A percentile compares a stretch with the other conserved stretches of the same genome.
Conservation (phyloP, 1,139 yeast species). For the Pichia sp. region DNA sequence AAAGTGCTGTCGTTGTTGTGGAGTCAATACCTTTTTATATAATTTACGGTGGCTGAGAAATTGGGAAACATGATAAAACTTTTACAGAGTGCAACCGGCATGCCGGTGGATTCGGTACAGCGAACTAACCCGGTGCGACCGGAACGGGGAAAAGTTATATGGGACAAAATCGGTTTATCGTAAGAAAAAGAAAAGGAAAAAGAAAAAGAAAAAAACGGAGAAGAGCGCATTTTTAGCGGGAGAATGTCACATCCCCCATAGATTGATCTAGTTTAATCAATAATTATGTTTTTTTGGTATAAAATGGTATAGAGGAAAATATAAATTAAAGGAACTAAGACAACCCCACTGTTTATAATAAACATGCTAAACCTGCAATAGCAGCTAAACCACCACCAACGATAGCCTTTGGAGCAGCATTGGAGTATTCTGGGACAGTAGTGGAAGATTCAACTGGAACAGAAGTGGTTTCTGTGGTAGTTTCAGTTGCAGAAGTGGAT, state of each 20-base stretch:
- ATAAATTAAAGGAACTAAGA: no score
- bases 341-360: slow-evolving; percentile 15
- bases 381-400: slow-evolving; percentile 22
- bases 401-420: slow-evolving; percentile 18
- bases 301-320: not conserved
- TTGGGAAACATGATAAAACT: not conserved
- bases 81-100: not conserved
- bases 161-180: no score
- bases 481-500: no score
- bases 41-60: no score
- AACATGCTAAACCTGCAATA: slow-evolving; percentile 23
- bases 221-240: not conserved
- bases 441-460: not conserved
- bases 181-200: no score
- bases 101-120: not conserved
- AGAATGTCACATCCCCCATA: not conserved
- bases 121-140: no score
- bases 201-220: not conserved
- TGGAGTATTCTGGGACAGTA: slow-evolving; percentile 7
- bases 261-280: no score
- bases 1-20: not conserved
- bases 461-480: not conserved
- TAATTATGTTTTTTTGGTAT: no score
- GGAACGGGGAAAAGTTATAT: no score
- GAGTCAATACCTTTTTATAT: not conserved